Evolutionary conservation across 129 eudicot genomes (phyloP), one percentile per base, ranked within the genome.

Genomic region (Helichrysum umbraculigerum): DNA sequence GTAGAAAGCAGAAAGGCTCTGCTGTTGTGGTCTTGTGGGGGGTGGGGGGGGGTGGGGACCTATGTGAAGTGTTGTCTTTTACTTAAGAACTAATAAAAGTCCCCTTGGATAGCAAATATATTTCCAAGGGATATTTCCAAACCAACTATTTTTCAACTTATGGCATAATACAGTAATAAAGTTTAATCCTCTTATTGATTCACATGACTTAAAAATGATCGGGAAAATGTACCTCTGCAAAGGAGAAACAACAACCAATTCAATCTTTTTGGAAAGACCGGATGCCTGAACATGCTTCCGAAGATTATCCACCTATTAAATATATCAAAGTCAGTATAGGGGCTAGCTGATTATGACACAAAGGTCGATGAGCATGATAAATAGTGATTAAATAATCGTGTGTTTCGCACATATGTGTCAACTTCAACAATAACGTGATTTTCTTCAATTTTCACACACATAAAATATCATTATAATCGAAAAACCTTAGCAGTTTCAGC

Each of bases 201-300:
- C 50, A 61, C 17, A 29, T 42, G 59, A 39, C 5, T 73, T 35
- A 11, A 14, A 11, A 52, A n/a, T 71, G 33, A 71, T 32, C 21
- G 47, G 44, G 68, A 72, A 68, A 64, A 39, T 44, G 60, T 88
- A 88, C 98, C 98, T 94, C 47, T 83, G 79, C 87, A 93, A 83
- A 68, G 98, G 97, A 51, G 98, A 94, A 52, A 81, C 86, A 39
- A 94, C 84, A 34, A 91, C 98, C 79, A 94, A 71, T 74, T 94
- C 92, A 58, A 94, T 57, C 67, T 58, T 83, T 69, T 87, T 85
- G 15, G 78, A 86, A 65, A 94, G 68, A 60, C 94, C 92, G 73
- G 84, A 65, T 15, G 90, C 88, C 52, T 81, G 88, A 59, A 91
- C 96, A 91, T 91, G 97, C 76, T 94, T 86, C 39, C 86, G 87